Conservation (phyloP, 148 eudicot species). For the Rhododendron vialii region DNA sequence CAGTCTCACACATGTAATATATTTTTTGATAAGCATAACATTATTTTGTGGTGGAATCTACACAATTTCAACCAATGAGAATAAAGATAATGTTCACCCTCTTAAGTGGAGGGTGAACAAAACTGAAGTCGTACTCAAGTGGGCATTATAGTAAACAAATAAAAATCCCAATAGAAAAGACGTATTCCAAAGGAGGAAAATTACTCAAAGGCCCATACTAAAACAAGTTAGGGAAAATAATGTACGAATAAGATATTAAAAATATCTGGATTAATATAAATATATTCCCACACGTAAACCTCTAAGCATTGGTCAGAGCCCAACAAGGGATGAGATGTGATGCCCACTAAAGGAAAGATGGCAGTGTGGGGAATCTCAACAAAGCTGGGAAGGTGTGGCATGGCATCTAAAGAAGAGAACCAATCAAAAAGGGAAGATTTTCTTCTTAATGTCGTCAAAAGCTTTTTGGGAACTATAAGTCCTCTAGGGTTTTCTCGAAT, state of each 20-base stretch:
- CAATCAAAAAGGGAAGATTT: not conserved
- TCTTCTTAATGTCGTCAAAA: conserved; percentile 7
- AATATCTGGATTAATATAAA: not conserved
- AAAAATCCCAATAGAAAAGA: not conserved
- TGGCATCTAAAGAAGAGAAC: conserved; percentile 12
- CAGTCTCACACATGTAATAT: too few species aligned
- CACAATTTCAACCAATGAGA: too few species aligned
- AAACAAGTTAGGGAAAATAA: not conserved
- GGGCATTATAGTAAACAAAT: not conserved
- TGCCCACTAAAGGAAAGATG: conserved; percentile 12
- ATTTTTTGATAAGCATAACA: too few species aligned
- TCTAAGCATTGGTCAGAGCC: not conserved
- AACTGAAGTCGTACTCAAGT: not conserved
- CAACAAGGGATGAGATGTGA: not conserved
- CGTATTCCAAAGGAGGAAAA: not conserved
- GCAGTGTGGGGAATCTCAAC: conserved; percentile 9
- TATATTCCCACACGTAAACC: not conserved
- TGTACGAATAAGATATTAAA: not conserved
- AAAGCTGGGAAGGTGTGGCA: conserved; percentile 14
- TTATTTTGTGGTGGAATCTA: too few species aligned
- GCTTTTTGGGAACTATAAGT: not conserved
- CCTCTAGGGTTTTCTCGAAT: conserved; percentile 2
- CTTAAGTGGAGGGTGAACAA: too few species aligned
- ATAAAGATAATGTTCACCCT: too few species aligned
- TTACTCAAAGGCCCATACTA: not conserved